A percentile compares a stretch with the other conserved stretches of the same genome.
Evolutionary conservation across 2,329 filamentous ascomycete species (phyloP).

Genomic region (Aspergillus quadrilineatus): DNA sequence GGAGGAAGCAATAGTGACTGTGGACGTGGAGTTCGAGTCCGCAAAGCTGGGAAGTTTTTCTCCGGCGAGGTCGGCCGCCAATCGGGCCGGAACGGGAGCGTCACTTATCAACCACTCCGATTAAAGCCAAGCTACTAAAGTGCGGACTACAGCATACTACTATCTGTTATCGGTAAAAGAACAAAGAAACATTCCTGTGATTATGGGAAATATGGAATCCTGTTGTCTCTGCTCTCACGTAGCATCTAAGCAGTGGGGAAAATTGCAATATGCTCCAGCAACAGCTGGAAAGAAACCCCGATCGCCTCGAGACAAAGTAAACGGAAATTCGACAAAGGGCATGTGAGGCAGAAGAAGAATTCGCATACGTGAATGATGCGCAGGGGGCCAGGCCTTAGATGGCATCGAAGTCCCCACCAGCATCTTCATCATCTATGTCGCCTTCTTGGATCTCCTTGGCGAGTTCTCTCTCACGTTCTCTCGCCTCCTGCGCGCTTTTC

Average conservation of each 20-base stretch:
- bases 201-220: slow-evolving; percentile 29
- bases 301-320: slow-evolving; percentile 7
- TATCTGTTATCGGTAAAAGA: background rate
- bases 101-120: background rate
- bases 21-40: slow-evolving; percentile 8
- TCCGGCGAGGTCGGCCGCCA: slow-evolving; percentile 12
- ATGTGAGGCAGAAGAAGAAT: slow-evolving; percentile 17
- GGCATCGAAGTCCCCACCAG: slow-evolving; percentile 92
- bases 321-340: background rate
- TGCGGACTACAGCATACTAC: too few relatives aligned
- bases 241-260: slow-evolving; percentile 24
- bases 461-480: slow-evolving; percentile 92
- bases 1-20: background rate
- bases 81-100: slow-evolving; percentile 24
- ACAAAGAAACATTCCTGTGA: slow-evolving; percentile 23
- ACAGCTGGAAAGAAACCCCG: slow-evolving; percentile 25
- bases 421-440: slow-evolving; percentile 93
- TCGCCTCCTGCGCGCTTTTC: slow-evolving; percentile 97
- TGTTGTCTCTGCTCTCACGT: slow-evolving; percentile 28
- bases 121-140: background rate
- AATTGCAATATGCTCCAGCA: slow-evolving; percentile 27
- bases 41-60: slow-evolving; percentile 18
- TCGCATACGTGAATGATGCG: slow-evolving; percentile 22
- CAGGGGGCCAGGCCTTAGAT: slow-evolving; percentile 59
- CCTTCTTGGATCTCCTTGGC: slow-evolving; percentile 99